These are phyloP conservation scores for Wickerhamomyces chambardii DNA, from an alignment of 805 yeast genomes.

Conservation along the genomic window DNA sequence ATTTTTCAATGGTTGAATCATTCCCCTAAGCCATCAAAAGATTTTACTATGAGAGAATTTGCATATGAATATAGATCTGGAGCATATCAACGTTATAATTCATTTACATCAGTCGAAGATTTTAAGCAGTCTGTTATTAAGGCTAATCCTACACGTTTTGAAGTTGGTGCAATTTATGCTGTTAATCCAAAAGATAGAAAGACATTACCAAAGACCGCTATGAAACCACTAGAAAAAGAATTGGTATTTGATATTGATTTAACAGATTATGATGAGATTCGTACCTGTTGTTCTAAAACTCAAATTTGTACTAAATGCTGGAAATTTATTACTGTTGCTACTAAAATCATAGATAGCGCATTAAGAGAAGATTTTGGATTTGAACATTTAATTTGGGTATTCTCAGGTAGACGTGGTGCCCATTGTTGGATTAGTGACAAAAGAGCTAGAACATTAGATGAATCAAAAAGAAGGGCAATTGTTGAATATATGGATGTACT, in stretches of 20 bases:
- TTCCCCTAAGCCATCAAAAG: conserved; percentile 62
- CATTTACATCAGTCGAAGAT: conserved; percentile 57
- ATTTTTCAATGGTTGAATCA: conserved; percentile 90
- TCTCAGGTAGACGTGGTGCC: conserved; percentile 97
- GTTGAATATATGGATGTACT: conserved; percentile 80
- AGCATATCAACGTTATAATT: conserved; percentile 84
- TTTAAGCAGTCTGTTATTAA: conserved; percentile 69
- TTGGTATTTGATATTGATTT: conserved; percentile 94
- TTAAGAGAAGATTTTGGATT: conserved; percentile 87
- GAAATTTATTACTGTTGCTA: conserved; percentile 84
- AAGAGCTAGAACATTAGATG: conserved; percentile 69
- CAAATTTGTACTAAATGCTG: conserved; percentile 85
- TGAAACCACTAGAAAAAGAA: conserved; percentile 81
- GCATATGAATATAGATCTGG: conserved; percentile 87
- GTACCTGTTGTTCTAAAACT: conserved; percentile 90
- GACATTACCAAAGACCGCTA: conserved; percentile 60
- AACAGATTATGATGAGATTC: conserved; percentile 89
- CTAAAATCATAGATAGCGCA: conserved; percentile 62
- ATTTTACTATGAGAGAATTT: conserved; percentile 84
- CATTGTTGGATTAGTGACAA: conserved; percentile 97
- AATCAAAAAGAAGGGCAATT: conserved; percentile 64
- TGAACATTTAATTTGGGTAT: conserved; percentile 83
- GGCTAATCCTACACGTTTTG: conserved; percentile 84
- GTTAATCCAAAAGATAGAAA: conserved; percentile 85
- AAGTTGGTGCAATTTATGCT: conserved; percentile 87